A percentile compares a stretch with the other conserved stretches of the same genome.
Conservation (phyloP, 257 asterid species). For the Voacanga thouarsii region DNA sequence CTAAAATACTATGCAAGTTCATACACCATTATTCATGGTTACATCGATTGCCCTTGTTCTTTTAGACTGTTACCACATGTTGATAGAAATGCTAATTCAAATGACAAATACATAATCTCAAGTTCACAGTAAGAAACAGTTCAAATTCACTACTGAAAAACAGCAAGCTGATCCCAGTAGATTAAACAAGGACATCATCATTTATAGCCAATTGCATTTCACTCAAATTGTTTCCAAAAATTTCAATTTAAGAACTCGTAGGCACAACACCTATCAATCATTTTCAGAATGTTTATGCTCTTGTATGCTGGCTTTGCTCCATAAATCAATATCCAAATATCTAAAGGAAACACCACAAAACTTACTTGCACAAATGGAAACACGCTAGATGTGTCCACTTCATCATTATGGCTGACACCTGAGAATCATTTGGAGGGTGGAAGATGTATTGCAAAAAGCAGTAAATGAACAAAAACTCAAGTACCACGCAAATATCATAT, state of each 20-base stretch:
- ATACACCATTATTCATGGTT: neutral
- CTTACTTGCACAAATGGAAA: slow-evolving; percentile 74
- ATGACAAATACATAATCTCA: neutral
- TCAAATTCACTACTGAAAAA: neutral
- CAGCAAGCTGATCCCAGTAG: neutral
- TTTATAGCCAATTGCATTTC: neutral
- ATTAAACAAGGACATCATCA: neutral
- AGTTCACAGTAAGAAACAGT: neutral
- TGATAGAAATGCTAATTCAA: neutral
- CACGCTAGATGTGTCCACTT: slow-evolving; percentile 69
- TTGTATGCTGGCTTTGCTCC: neutral
- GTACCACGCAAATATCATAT: neutral
- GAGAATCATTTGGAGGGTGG: slow-evolving; percentile 22
- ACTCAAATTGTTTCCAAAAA: neutral
- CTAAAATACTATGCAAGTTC: neutral
- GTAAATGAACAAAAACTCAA: slow-evolving; percentile 1
- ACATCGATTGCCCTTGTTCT: neutral
- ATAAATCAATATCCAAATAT: slow-evolving; percentile 5
- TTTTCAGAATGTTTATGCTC: neutral
- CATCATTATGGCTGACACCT: slow-evolving; percentile 92
- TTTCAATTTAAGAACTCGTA: neutral
- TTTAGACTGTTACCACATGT: neutral
- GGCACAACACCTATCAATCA: neutral
- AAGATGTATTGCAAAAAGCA: neutral
- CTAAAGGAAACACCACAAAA: slow-evolving; percentile 1